Evolutionary conservation across 805 yeast genomes (phyloP), one percentile per base, ranked within the genome.

Genomic region (Blastobotrys peoriensis): DNA sequence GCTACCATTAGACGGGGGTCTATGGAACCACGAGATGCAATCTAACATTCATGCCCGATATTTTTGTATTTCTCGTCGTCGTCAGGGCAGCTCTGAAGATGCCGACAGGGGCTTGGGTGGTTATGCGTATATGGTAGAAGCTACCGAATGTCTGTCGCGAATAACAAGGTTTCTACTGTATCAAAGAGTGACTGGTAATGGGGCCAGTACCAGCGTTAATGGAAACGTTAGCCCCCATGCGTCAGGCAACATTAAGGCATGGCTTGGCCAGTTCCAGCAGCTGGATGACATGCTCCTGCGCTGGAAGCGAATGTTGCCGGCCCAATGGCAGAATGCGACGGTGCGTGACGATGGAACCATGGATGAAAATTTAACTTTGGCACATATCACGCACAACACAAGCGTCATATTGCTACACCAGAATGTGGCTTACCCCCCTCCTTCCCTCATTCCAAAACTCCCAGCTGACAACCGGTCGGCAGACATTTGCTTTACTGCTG

Each of bases 241-340:
- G n/a, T n/a, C n/a, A n/a, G n/a, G n/a, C n/a, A n/a, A n/a, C n/a
- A 19, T 42, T 9, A 44, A 41, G 30, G 27, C 25, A 3, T 47
- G 50, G 50, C 43, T 48, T 18, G 15, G 16, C 18, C 17, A 37
- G 9, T 40, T 44, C 38, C 13, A 28, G 17, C 40, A 23, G n/a
- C 45, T 44, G 38, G 48, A 44, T 36, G 17, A 18, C 25, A 36
- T 22, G 38, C 37, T 44, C 22, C 34, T 35, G 35, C 16, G 17
- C 15, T 44, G 48, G 48, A 44, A 44, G 41, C 19, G 17, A 16
- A 19, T 21, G 9, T 36, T 44, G 33, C 48, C 48, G 8, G 22
- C 40, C 3, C 40, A 35, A 18, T 44, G 48, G 48, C 35, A 40
- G 36, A 10, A 21, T 15, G 38, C 22, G 4, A 18, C 16, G 28